Evolutionary conservation across 305 asterid species (phyloP).

Genomic region (Fraxinus latifolia): DNA sequence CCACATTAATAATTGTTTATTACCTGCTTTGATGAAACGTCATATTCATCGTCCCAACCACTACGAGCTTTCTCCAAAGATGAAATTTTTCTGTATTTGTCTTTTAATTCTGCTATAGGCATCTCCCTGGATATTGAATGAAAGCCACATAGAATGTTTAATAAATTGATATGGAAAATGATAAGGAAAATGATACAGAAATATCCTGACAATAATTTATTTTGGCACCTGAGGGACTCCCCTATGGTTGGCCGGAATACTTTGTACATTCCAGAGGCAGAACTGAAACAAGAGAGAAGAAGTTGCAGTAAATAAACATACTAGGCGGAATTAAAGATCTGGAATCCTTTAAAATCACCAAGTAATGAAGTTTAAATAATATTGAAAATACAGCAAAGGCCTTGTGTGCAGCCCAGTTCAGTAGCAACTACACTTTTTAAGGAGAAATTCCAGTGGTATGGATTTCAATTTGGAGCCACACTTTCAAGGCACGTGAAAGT

Average conservation of each 20-base stretch:
- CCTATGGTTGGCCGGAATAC: constrained; percentile 83
- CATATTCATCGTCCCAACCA: constrained; percentile 92
- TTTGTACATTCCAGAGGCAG: constrained; percentile 70
- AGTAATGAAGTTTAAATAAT: neutral
- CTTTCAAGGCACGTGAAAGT: neutral
- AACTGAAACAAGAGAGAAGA: constrained; percentile 45
- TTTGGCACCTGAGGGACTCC: constrained; percentile 79
- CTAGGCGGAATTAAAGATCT: neutral
- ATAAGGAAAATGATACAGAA: constrained; percentile 23
- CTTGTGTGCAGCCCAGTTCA: neutral
- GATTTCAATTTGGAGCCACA: neutral
- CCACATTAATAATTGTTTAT: neutral
- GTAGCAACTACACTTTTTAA: neutral
- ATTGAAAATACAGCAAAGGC: neutral
- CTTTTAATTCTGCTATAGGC: constrained; percentile 77
- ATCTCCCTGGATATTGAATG: constrained; percentile 73
- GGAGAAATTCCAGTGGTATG: neutral
- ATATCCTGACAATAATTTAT: constrained; percentile 16
- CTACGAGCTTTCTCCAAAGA: constrained; percentile 58
- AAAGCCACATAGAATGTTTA: neutral
- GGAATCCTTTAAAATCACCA: neutral
- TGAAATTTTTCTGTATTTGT: constrained; percentile 72
- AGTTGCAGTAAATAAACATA: constrained; percentile 6
- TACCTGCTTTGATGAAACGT: constrained; percentile 84
- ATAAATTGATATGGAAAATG: constrained; percentile 23